Evolutionary conservation across 2,329 filamentous ascomycete species (phyloP).

Genomic region (Nigrospora osmanthi): DNA sequence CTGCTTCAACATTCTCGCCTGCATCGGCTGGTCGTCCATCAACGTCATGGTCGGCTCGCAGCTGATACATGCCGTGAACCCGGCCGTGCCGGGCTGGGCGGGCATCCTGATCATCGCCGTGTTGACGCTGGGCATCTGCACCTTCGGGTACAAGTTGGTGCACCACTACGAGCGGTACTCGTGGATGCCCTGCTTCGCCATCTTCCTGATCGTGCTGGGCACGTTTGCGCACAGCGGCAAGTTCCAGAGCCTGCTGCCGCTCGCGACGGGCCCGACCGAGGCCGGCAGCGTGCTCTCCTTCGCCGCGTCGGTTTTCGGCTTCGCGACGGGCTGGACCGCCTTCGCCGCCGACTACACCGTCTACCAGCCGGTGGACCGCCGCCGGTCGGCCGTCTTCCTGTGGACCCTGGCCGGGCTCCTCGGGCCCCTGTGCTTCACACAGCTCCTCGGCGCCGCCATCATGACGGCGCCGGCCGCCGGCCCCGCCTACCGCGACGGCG

Average conservation of each 20-base stretch:
- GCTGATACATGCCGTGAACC: slow-evolving; percentile 66
- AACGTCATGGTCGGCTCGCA: slow-evolving; percentile 77
- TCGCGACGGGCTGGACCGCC: slow-evolving; percentile 65
- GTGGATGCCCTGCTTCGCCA: slow-evolving; percentile 66
- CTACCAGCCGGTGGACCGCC: slow-evolving; percentile 60
- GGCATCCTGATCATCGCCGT: slow-evolving; percentile 68
- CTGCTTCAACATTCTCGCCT: slow-evolving; percentile 62
- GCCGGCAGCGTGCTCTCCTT: slow-evolving; percentile 57
- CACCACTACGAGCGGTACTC: slow-evolving; percentile 70
- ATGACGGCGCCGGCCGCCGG: slow-evolving; percentile 55
- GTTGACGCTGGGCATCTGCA: slow-evolving; percentile 60
- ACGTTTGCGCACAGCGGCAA: slow-evolving; percentile 59
- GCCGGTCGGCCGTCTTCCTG: slow-evolving; percentile 55
- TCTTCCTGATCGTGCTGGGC: slow-evolving; percentile 66
- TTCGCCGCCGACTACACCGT: slow-evolving; percentile 75
- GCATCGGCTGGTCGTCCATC: slow-evolving; percentile 67
- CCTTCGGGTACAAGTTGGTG: slow-evolving; percentile 69
- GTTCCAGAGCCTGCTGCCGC: slow-evolving; percentile 50
- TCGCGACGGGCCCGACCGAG: slow-evolving; percentile 49
- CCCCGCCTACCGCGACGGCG: slow-evolving; percentile 45
- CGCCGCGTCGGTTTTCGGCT: slow-evolving; percentile 58
- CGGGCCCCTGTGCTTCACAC: slow-evolving; percentile 63
- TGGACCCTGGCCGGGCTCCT: slow-evolving; percentile 64
- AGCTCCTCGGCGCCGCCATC: slow-evolving; percentile 65
- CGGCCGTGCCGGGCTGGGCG: slow-evolving; percentile 58